Evolutionary conservation across 2,329 filamentous ascomycete genomes (phyloP), one percentile per base, ranked within the genome.

Genomic region (Cordyceps farinosa): DNA sequence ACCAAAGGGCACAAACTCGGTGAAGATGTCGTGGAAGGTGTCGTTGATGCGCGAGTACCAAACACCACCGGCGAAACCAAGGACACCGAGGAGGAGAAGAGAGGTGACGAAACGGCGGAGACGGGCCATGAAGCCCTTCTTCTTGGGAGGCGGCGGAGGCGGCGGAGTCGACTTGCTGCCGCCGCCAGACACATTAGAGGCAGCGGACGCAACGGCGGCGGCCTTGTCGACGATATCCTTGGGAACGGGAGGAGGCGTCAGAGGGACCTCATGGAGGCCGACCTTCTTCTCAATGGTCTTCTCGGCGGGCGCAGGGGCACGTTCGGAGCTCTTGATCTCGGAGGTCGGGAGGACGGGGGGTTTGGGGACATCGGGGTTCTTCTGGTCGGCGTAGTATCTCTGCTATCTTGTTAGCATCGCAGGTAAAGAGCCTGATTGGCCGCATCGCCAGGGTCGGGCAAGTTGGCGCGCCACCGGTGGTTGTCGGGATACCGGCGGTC

Each of bases 21-120:
- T 98, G 79, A 99, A 99, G 82, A 97, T 95, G 77, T 99, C 95
- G 79, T 99, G 94, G 84, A 98, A 99, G 79, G 92, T 97, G 81
- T 99, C 95, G 73, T 90, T 96, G 77, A 95, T 84, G 67, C 96
- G 87, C 62, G 95, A 94, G 77, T 96, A 95, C 82, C 90, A 97
- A 62, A 97, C 88, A 69, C 94, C 92, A 67, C 92, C 92, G 62
- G 85, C 90, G 71, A 97, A 99, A 45, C 90, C 88, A 51, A 96
- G 77, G 6, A 87, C 86, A 32, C 90, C 87, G 34, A 97, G 84
- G 51, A 97, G 77, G 66, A 93, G 79, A 55, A 97, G 77, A 61
- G 90, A 90, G 68, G 93, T 78, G 64, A 97, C 78, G 73, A 92
- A 89, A 73, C 89, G 89, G 70, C 91, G 85, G 73, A 97, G 85